Conservation (phyloP, 2,329 filamentous ascomycete species). For the Grosmannia clavigera region DNA sequence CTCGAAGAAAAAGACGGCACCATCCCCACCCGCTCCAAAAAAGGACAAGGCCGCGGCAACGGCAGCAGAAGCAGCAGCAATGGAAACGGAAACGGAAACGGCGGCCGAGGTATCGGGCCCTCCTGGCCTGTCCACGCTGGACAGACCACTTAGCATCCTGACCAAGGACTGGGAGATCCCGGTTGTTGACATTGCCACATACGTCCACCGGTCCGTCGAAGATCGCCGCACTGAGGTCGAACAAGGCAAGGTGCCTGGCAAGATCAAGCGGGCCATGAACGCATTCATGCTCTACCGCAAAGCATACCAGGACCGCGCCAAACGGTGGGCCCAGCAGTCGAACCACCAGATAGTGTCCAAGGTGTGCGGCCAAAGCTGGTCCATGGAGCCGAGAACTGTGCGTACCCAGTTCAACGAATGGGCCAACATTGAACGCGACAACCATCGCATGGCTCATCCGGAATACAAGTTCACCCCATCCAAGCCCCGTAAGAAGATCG, state of each 20-base stretch:
- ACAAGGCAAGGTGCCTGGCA: constrained; percentile 54
- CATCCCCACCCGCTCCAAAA: constrained; percentile 14
- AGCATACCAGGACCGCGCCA: constrained; percentile 77
- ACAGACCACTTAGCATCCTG: constrained; percentile 57
- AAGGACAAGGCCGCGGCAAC: constrained; percentile 24
- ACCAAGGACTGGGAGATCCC: constrained; percentile 51
- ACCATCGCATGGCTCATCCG: constrained; percentile 76
- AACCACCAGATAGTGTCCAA: constrained; percentile 90
- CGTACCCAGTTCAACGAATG: constrained; percentile 65
- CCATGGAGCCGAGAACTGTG: constrained; percentile 60
- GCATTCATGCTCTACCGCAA: constrained; percentile 97
- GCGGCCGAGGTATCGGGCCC: neutral
- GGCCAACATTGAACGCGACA: constrained; percentile 69
- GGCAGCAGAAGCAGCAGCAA: neutral
- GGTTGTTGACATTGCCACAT: constrained; percentile 66
- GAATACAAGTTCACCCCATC: constrained; percentile 89
- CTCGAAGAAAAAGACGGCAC: constrained; percentile 25
- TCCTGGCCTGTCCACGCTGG: constrained; percentile 28
- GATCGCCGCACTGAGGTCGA: constrained; percentile 56
- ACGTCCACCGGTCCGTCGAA: constrained; percentile 60
- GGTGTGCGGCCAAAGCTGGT: constrained; percentile 80
- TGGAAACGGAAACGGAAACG: no score
- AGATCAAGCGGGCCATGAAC: constrained; percentile 89
- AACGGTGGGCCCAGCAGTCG: constrained; percentile 67
- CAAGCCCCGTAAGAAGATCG: constrained; percentile 40